Evolutionary conservation across 148 eudicot genomes (phyloP).

Genomic region (Cornus controversa): DNA sequence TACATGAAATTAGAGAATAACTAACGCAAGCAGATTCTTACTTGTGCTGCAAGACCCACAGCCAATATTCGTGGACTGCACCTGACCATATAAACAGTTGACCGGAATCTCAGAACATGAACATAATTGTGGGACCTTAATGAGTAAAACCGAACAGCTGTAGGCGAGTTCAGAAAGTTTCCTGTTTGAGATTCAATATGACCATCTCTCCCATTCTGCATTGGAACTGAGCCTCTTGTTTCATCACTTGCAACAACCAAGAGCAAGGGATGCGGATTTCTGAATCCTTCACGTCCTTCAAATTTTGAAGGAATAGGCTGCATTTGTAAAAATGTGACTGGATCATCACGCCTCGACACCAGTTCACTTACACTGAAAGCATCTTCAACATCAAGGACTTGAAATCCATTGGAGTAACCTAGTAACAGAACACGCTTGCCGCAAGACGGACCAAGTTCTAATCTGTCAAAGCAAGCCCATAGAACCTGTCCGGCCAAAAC

Average conservation of each 20-base stretch:
- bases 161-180: conserved; percentile 55
- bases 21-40: conserved; percentile 31
- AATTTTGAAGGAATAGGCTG: conserved; percentile 68
- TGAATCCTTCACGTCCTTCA: conserved; percentile 57
- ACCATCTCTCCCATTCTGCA: conserved; percentile 59
- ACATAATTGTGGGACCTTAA: conserved; percentile 79
- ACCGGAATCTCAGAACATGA: conserved; percentile 77
- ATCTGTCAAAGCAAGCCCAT: conserved; percentile 92
- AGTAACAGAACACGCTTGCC: conserved; percentile 72
- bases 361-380: conserved; percentile 79
- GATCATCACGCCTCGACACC: conserved; percentile 89
- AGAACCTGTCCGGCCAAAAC: conserved; percentile 57
- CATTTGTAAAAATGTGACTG: conserved; percentile 87
- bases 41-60: conserved; percentile 90
- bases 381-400: conserved; percentile 92
- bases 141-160: conserved; percentile 91
- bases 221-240: conserved; percentile 45
- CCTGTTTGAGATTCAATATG: conserved; percentile 52
- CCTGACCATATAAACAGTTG: conserved; percentile 76
- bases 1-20: background rate
- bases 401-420: conserved; percentile 91
- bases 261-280: conserved; percentile 73
- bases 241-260: conserved; percentile 91
- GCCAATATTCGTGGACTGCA: conserved; percentile 94
- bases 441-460: conserved; percentile 64